Evolutionary conservation across 305 asterid genomes (phyloP), one percentile per base, ranked within the genome.

Genomic region (Rubia occidens): DNA sequence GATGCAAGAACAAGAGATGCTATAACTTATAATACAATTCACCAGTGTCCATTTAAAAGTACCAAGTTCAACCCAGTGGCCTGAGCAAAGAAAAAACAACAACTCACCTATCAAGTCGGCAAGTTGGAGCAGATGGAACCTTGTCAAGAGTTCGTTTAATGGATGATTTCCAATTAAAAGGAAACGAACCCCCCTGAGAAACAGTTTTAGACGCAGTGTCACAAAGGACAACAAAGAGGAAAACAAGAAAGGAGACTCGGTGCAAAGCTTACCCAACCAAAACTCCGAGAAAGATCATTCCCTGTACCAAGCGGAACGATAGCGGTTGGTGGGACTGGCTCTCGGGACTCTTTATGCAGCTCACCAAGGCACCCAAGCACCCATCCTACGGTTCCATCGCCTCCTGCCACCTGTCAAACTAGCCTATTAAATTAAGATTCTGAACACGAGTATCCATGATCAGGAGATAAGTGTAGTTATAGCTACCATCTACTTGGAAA

Each of bases 341-440:
- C 76, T 62, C 95, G 84, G 24, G 21, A 70, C 68, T 88, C 82
- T 73, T 67, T 75, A 77, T 85, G 78, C 60, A 93, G 96, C 81
- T 86, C 90, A 71, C 98, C 98, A 63, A 92, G 87, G 75, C 98
- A 92, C 18, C 98, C 97, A 29, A 92, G 93, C 75, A 90, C 88
- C 98, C 98, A 93, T 18, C 98, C 97, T 71, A 90, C 97, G 8
- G 97, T 88, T 62, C 97, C 97, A 80, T 90, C 97, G 79, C 98
- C 98, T 67, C 98, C 98, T 63, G 98, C 98, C 56, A 87, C 97
- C 98, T 93, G 89, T 71, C 79, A 83, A 82, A 72, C 66, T 75
- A 77, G 66, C 49, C 66, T 11, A 64, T 7, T 49, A 29, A 71
- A 35, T 60, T 54, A 66, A 44, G 20, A 51, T 39, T 17, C 64